phyloP scores from a whole-genome alignment of 1,284 basidiomycete species.

The Phenoliferia sp. region DNA sequence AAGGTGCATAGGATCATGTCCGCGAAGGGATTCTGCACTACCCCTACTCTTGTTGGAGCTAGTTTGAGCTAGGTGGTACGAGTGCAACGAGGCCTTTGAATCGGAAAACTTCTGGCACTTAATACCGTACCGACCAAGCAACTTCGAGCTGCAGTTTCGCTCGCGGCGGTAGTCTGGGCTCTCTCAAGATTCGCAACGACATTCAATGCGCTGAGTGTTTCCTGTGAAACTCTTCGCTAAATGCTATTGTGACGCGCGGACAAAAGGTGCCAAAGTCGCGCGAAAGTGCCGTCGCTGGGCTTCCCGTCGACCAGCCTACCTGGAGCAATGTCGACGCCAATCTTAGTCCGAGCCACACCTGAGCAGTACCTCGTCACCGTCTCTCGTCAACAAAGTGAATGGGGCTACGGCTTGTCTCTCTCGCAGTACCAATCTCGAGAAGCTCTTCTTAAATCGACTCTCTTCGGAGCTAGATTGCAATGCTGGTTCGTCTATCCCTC shows the following conservation, averaged over 20 bases:
- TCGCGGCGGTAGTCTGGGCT: no score
- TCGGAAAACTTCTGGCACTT: background rate
- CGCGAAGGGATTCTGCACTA: conserved; percentile 70
- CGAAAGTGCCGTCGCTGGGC: no score
- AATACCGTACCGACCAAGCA: no score
- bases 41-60: conserved; percentile 78
- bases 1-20: conserved; percentile 77
- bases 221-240: no score
- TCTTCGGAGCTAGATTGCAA: background rate
- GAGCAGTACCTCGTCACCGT: conserved; percentile 2
- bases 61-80: conserved; percentile 70
- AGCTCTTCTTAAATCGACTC: background rate
- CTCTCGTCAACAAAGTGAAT: background rate
- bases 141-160: no score
- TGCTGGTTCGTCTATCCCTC: conserved; percentile 5
- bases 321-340: background rate
- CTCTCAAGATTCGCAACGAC: no score
- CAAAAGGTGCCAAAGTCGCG: no score
- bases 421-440: background rate
- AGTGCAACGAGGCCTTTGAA: background rate
- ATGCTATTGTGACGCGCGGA: no score
- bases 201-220: no score
- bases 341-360: background rate
- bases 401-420: background rate
- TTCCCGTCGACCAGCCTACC: no score